These are phyloP conservation scores for Mycena sp. DNA, from an alignment of 1,284 basidiomycete genomes.

Conservation along the genomic window DNA sequence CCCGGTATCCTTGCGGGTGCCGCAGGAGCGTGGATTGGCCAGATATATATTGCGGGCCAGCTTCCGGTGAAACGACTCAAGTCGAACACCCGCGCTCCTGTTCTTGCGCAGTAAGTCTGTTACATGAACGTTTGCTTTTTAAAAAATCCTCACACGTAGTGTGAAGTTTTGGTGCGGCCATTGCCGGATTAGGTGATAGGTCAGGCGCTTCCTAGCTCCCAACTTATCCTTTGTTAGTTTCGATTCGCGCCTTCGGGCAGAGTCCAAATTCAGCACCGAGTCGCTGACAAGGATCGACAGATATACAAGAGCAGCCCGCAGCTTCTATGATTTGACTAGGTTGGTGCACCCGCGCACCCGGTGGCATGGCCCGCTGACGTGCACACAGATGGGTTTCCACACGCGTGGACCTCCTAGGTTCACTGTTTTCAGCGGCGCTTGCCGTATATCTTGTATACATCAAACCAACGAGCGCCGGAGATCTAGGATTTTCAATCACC, in stretches of 20 bases:
- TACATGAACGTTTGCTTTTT: not conserved
- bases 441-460: constrained; percentile 64
- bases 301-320: constrained; percentile 55
- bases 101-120: constrained; percentile 63
- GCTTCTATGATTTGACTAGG: constrained; percentile 66
- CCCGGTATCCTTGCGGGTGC: constrained; percentile 50
- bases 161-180: constrained; percentile 67
- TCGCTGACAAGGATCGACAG: constrained; percentile 56
- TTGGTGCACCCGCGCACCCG: constrained; percentile 34
- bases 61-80: constrained; percentile 81
- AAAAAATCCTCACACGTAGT: not conserved
- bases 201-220: not conserved
- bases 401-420: constrained; percentile 61
- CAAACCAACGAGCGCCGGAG: constrained; percentile 49
- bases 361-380: constrained; percentile 13
- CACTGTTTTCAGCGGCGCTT: constrained; percentile 59
- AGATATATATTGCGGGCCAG: constrained; percentile 76
- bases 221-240: constrained; percentile 48
- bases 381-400: constrained; percentile 61
- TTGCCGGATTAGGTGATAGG: constrained; percentile 66
- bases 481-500: constrained; percentile 65
- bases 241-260: constrained; percentile 70
- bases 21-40: constrained; percentile 39
- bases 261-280: constrained; percentile 56
- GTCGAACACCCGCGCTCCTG: constrained; percentile 73